Evolutionary conservation across 1,284 basidiomycete genomes (phyloP).

Genomic region (Microbotryum saponariae): DNA sequence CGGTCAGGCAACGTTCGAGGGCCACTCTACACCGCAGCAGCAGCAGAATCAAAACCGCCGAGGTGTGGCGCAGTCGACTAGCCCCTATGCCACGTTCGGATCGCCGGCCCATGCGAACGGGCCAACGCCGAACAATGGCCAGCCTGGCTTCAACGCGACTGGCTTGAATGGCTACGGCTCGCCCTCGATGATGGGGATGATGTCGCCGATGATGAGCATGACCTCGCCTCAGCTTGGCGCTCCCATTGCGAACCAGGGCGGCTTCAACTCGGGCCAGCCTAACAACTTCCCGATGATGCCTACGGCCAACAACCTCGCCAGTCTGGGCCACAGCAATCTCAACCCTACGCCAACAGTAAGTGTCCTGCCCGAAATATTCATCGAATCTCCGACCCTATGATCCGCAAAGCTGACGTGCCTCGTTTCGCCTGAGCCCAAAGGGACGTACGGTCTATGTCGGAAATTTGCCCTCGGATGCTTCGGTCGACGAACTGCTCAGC

Average conservation of each 20-base stretch:
- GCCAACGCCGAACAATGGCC: no score
- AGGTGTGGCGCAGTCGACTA: constrained; percentile 1
- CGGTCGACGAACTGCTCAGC: constrained; percentile 93
- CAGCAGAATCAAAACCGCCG: neutral
- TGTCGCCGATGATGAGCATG: constrained; percentile 2
- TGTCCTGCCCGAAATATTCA: neutral
- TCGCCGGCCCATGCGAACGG: neutral
- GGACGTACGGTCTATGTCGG: constrained; percentile 96
- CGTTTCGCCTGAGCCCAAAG: constrained; percentile 1
- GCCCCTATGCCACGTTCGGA: neutral
- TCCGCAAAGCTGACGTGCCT: no score
- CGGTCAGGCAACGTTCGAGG: neutral
- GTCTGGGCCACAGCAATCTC: neutral
- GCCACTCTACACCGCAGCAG: neutral
- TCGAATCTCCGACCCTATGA: neutral
- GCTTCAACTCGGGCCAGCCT: no score
- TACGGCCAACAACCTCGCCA: neutral
- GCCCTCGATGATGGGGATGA: constrained; percentile 1
- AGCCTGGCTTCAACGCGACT: neutral
- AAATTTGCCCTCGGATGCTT: constrained; percentile 89
- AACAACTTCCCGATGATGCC: no score
- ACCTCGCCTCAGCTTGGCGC: neutral
- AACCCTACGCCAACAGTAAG: neutral
- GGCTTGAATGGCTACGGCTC: neutral
- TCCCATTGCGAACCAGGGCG: neutral